Evolutionary conservation across 257 asterid species (phyloP), one percentile per base, ranked within the genome.

Genomic region (Solanum dulcamara): DNA sequence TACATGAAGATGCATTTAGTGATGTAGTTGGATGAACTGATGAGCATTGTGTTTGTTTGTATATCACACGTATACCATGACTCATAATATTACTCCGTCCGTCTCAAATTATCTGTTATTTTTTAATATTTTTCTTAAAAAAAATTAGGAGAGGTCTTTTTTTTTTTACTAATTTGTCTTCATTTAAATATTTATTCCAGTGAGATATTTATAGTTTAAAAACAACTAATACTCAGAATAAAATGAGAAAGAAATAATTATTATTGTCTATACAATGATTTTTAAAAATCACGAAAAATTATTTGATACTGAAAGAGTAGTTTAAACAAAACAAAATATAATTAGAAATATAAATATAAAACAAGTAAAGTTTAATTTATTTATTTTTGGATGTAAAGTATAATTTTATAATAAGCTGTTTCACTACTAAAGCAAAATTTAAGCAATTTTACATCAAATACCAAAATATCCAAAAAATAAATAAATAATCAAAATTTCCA

Each of bases 1-100:
- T 44, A 14, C 26, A 77, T 44, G 28, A 77, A 46, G 4, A 46
- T 46, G 83, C 62, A 77, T 77, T 77, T 77, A 77, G 42, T 77
- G 40, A 26, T 75, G 60, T 46, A 26, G 82, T 46, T 44, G 60
- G 60, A 51, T 71, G 51, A 71, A 20, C 32, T 44, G 24, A 44
- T 75, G 26, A 75, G 26, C 60, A 44, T 26, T 26, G 40, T 24
- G 28, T 77, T 77, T 77, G 62, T 28, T 77, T 46, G 62, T 62
- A 77, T 9, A 46, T 28, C 83, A 46, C 28, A 46, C 62, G 18
- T 77, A 77, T 77, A 28, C 26, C 35, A 38, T 77, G 82, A 8
- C 40, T 75, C 40, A 15, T 68, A 30, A 57, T 14, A 59, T 59
- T 59, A 10, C 1, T 1, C 1, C 0, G 0, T 10, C 0, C 0